phyloP scores from a whole-genome alignment of 192 early-diverging fungal species.

The Anaeromyces robustus region DNA sequence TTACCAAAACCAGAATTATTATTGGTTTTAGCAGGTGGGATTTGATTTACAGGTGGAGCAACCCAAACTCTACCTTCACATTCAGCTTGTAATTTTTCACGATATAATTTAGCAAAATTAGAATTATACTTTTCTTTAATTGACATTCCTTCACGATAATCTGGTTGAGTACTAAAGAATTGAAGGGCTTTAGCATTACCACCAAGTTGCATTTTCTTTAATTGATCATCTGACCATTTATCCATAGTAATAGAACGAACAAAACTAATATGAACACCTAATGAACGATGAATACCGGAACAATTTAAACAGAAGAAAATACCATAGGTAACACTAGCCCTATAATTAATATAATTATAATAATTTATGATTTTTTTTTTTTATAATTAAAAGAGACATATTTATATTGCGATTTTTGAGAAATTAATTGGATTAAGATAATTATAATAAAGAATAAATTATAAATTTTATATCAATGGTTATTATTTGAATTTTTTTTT shows the following conservation, averaged over 20 bases:
- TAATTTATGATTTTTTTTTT: neutral
- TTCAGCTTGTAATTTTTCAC: conserved; percentile 69
- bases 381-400: neutral
- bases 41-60: conserved; percentile 4
- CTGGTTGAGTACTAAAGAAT: conserved; percentile 71
- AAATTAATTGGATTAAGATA: too few relatives aligned
- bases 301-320: conserved; percentile 94
- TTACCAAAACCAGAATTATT: neutral
- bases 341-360: conserved; percentile 34
- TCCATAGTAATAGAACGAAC: conserved; percentile 99
- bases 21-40: neutral
- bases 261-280: conserved; percentile 54
- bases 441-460: too few relatives aligned
- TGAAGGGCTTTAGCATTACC: conserved; percentile 73
- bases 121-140: conserved; percentile 78
- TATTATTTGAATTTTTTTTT: too few relatives aligned
- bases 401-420: neutral
- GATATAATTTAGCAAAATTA: conserved; percentile 68
- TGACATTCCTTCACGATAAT: conserved; percentile 54
- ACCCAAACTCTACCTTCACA: conserved; percentile 43
- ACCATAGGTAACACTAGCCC: conserved; percentile 85
- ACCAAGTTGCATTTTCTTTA: conserved; percentile 83
- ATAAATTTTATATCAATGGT: too few relatives aligned
- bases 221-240: conserved; percentile 87
- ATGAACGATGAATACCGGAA: conserved; percentile 64